Base-by-base conservation (phyloP, 306 rosid species). In the Fagus crenata region DNA sequence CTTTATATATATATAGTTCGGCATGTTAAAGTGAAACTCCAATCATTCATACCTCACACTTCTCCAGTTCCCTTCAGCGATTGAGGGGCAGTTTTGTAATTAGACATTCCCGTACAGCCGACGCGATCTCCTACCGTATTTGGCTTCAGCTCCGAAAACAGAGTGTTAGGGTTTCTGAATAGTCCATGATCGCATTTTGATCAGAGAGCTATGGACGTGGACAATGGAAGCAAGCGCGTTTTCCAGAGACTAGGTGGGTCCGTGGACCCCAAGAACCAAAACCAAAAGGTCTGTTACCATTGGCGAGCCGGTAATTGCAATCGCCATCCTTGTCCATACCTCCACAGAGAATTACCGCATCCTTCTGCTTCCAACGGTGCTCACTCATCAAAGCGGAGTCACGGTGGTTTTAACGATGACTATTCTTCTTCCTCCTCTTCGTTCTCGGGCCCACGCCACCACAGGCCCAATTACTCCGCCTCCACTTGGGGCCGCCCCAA, bases 291-390 rank as follows among this genome's bases (percentile, higher is more conserved):
- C 9, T 96, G 99, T 82, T 93, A 3, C 82, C 90, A 91, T 77
- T 96, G 99, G 99, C 90, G 87, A 73, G 98, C 98, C 2, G 99
- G 99, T n/a, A 89, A 89, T 80, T 96, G 99, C 85, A 89, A 54
- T 33, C 95, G 98, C 41, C 77, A 78, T 55, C 98, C 98, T 0
- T 96, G 99, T 58, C 88, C 82, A 0, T 96, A 42, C 39, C 89
- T 88, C 37, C 99, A 96, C 80, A 53, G 93, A 35, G 99, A 92
- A 76, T 13, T 89, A 39, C 88, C 89, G 18, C 36, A 81, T 49
- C 84, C 84, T 6, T 79, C 78, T 42, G 28, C 28, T 22, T 54
- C 73, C n/a, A 88, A 91, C 53, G 98, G 98, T 0, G 67, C 83
- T 22, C 28, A 22, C 51, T 56, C 91, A 8, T 86, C 97, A 0